Conservation (phyloP, 768 basidiomycete genomes). For the Coprinopsis strossmayeri region DNA sequence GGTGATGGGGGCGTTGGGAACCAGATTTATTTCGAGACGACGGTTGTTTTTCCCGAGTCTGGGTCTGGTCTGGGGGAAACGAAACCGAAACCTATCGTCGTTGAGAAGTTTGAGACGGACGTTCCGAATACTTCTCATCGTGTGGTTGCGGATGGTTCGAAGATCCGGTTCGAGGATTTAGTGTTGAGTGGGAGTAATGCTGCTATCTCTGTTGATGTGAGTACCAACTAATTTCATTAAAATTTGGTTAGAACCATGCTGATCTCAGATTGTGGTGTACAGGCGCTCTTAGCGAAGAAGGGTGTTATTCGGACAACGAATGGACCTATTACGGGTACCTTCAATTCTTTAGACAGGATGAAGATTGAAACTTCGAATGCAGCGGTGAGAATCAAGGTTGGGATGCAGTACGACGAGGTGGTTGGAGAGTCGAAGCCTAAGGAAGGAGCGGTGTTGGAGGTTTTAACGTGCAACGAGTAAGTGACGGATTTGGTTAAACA, state of each 20-base stretch:
- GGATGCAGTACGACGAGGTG: constrained; percentile 26
- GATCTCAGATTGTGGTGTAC: background rate
- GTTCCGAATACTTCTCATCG: constrained; percentile 35
- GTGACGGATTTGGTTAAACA: background rate
- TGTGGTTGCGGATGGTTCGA: constrained; percentile 28
- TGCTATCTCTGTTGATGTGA: constrained; percentile 28
- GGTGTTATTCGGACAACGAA: constrained; percentile 31
- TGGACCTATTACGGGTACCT: constrained; percentile 39
- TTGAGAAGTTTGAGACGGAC: constrained; percentile 39
- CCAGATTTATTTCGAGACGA: constrained; percentile 13
- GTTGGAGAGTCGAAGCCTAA: no score
- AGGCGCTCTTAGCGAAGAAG: constrained; percentile 26
- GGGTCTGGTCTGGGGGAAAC: no score
- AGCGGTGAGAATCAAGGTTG: constrained; percentile 31
- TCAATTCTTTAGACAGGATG: constrained; percentile 27
- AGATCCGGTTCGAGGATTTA: constrained; percentile 33
- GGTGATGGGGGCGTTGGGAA: background rate
- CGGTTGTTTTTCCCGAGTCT: constrained; percentile 7
- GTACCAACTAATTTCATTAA: constrained; percentile 1
- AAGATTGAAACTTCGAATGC: constrained; percentile 35
- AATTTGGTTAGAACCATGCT: background rate
- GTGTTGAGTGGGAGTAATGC: constrained; percentile 28
- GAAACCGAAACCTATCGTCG: constrained; percentile 16
- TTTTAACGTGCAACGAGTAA: constrained; percentile 5
- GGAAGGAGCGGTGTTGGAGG: background rate